Evolutionary conservation across 176 grass and related monocot genomes (phyloP).

Genomic region (Juncus inflexus): DNA sequence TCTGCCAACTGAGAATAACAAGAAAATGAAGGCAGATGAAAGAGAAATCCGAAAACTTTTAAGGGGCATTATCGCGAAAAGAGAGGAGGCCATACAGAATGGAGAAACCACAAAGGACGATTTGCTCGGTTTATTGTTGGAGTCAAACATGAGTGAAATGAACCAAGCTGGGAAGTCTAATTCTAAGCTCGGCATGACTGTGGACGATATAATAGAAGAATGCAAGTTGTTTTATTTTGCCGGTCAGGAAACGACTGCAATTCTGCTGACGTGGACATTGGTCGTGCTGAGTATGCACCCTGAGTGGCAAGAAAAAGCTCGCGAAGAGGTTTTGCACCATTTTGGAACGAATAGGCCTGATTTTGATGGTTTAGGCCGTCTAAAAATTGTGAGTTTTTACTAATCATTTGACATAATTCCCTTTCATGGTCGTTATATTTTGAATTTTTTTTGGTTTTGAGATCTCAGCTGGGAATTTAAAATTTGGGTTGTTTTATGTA

Average conservation of each 20-base stretch:
- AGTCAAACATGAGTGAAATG: constrained; percentile 25
- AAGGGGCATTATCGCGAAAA: constrained; percentile 33
- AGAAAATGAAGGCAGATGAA: constrained; percentile 2
- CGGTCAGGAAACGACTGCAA: constrained; percentile 69
- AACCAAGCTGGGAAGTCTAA: constrained; percentile 16
- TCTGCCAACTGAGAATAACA: constrained; percentile 32
- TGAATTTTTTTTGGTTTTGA: not conserved
- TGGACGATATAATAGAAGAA: constrained; percentile 63
- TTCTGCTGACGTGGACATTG: constrained; percentile 77
- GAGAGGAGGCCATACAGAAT: constrained; percentile 10
- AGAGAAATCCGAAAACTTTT: constrained; percentile 30
- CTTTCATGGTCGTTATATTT: not conserved
- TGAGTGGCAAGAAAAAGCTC: constrained; percentile 60
- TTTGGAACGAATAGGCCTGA: constrained; percentile 50
- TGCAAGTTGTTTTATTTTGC: constrained; percentile 93
- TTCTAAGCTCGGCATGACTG: constrained; percentile 40
- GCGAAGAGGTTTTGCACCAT: constrained; percentile 64
- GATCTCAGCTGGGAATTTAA: not conserved
- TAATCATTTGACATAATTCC: not conserved
- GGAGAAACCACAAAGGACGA: constrained; percentile 25
- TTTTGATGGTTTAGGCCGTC: constrained; percentile 44
- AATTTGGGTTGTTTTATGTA: not conserved
- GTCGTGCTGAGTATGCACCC: constrained; percentile 70
- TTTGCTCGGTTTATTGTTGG: constrained; percentile 31
- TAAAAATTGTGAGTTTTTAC: constrained; percentile 73